Evolutionary conservation across 768 basidiomycete species (phyloP).

Genomic region (Trametes gibbosa): DNA sequence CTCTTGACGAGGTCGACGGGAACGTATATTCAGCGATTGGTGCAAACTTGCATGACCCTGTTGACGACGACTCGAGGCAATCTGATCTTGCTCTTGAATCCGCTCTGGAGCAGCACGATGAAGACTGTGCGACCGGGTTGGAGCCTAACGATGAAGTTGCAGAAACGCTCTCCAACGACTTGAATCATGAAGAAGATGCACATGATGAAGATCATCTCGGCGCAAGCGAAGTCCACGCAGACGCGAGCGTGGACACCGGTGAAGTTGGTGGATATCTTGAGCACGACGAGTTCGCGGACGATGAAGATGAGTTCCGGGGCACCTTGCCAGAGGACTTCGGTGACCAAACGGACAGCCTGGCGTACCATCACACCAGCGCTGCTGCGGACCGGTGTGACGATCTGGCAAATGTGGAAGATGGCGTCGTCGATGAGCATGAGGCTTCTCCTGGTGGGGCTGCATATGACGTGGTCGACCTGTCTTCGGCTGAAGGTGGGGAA

Average conservation of each 20-base stretch:
- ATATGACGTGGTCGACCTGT: background rate
- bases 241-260: conserved; percentile 29
- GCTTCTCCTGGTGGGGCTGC: background rate
- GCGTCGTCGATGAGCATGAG: background rate
- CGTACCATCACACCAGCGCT: conserved; percentile 30
- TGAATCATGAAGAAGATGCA: background rate
- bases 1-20: too few species aligned
- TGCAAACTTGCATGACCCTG: too few species aligned
- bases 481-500: background rate
- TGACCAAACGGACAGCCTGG: conserved; percentile 47
- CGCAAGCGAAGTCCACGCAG: conserved; percentile 27
- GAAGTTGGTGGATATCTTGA: conserved; percentile 36
- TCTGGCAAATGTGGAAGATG: background rate
- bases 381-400: background rate
- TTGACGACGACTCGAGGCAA: too few species aligned
- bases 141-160: too few species aligned
- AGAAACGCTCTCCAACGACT: background rate
- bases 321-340: conserved; percentile 32
- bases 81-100: too few species aligned
- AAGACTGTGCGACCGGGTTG: too few species aligned
- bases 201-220: conserved; percentile 21
- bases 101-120: too few species aligned
- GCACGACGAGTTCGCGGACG: conserved; percentile 32
- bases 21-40: too few species aligned
- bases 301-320: conserved; percentile 36